These are phyloP conservation scores for Trichoderma semiorbis DNA, from an alignment of 2,329 filamentous ascomycete genomes.

Conservation along the genomic window DNA sequence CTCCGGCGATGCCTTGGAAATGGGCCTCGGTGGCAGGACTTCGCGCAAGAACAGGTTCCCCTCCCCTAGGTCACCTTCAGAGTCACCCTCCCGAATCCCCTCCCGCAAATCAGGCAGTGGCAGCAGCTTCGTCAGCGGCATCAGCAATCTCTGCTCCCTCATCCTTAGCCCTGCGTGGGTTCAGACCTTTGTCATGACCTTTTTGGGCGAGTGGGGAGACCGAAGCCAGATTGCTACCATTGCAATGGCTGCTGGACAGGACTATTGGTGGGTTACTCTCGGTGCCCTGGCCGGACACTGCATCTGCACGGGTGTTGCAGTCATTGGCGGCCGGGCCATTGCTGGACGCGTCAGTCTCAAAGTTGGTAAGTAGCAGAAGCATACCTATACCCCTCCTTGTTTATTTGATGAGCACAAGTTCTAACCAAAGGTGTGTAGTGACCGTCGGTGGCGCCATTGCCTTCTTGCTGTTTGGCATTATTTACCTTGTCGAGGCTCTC, in stretches of 20 bases:
- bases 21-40: constrained; percentile 69
- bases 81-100: constrained; percentile 63
- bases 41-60: constrained; percentile 72
- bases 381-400: neutral
- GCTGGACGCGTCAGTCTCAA: constrained; percentile 91
- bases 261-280: constrained; percentile 97
- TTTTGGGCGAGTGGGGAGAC: constrained; percentile 97
- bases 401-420: neutral
- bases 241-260: constrained; percentile 95
- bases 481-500: constrained; percentile 83
- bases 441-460: constrained; percentile 87
- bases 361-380: constrained; percentile 68
- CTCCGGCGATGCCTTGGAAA: constrained; percentile 74
- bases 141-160: constrained; percentile 82
- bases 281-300: constrained; percentile 84
- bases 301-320: constrained; percentile 85
- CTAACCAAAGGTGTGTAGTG: constrained; percentile 52
- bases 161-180: constrained; percentile 96
- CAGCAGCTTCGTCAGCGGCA: constrained; percentile 52
- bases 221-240: constrained; percentile 97
- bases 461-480: constrained; percentile 86
- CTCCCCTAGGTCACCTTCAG: constrained; percentile 76
- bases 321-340: constrained; percentile 87
- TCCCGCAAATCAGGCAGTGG: constrained; percentile 43
- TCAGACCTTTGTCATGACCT: constrained; percentile 98